A percentile compares a stretch with the other conserved stretches of the same genome.
phyloP scores from a whole-genome alignment of 306 rosid species.

The Albizia julibrissin region DNA sequence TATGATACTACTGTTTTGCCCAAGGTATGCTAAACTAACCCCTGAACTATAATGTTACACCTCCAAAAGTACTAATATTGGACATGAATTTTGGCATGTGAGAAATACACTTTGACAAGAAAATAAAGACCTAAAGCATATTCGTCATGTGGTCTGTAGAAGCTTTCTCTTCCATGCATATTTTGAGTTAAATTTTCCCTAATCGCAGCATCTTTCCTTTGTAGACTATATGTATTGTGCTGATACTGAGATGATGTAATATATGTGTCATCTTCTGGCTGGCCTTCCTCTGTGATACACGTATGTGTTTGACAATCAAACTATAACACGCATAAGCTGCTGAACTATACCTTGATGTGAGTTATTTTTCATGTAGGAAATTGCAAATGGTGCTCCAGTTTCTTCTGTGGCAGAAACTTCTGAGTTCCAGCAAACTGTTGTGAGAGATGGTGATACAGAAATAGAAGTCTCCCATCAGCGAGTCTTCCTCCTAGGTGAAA shows the following conservation, averaged over 20 bases:
- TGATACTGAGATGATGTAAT: background rate
- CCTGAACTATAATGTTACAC: background rate
- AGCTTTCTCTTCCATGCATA: background rate
- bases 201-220: background rate
- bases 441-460: conserved; percentile 42
- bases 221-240: background rate
- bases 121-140: background rate
- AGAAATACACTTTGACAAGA: background rate
- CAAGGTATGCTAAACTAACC: conserved; percentile 45
- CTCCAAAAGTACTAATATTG: background rate
- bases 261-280: background rate
- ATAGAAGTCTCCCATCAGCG: conserved; percentile 48
- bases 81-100: background rate
- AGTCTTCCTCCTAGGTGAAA: conserved; percentile 93
- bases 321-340: background rate
- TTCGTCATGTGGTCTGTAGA: background rate
- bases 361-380: conserved; percentile 47
- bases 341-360: conserved; percentile 23
- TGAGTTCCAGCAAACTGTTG: conserved; percentile 54
- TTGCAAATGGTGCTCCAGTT: conserved; percentile 65
- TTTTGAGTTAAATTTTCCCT: background rate
- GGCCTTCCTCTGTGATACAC: background rate
- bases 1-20: conserved; percentile 30
- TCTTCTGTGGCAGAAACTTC: conserved; percentile 57
- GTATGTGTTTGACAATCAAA: conserved; percentile 7